phyloP scores from a whole-genome alignment of 345 rosid species.

The Clarkia xantiana region DNA sequence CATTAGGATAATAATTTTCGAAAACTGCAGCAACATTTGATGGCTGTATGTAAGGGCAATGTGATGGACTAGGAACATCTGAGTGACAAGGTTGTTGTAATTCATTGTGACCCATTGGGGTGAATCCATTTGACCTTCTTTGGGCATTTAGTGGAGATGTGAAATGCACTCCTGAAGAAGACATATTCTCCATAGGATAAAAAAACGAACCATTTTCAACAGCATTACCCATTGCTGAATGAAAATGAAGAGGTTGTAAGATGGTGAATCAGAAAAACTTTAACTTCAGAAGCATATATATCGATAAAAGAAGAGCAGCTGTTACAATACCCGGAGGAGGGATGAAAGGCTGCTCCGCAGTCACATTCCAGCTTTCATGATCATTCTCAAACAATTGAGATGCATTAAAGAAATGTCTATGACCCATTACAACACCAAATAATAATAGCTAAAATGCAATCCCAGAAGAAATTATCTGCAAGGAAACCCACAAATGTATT shows the following conservation, averaged over 20 bases:
- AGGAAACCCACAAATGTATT: not conserved
- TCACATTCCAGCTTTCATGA: conserved; percentile 52
- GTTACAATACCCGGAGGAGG: conserved; percentile 30
- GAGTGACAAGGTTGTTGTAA: conserved; percentile 44
- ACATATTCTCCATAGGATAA: conserved; percentile 39
- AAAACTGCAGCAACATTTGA: conserved; percentile 20
- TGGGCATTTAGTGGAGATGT: conserved; percentile 48
- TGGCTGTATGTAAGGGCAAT: conserved; percentile 30
- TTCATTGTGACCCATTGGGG: conserved; percentile 26
- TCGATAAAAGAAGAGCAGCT: not conserved
- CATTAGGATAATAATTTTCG: conserved; percentile 34
- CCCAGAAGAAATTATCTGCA: not conserved
- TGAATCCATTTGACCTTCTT: conserved; percentile 40
- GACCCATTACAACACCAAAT: conserved; percentile 36
- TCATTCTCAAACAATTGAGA: conserved; percentile 45
- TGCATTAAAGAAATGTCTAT: conserved; percentile 38
- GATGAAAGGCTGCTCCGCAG: conserved; percentile 37
- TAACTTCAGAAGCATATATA: too few species aligned
- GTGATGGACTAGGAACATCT: conserved; percentile 35
- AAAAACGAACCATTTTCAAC: conserved; percentile 34
- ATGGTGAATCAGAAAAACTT: too few species aligned
- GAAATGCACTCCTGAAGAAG: conserved; percentile 33
- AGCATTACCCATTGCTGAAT: conserved; percentile 36
- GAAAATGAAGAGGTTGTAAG: not conserved
- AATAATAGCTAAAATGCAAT: not conserved